Percentiles rank a stretch among this genome's conserved stretches.
phyloP scores from a whole-genome alignment of 352 stramenopile genomes.

The Globisporangium polare region DNA sequence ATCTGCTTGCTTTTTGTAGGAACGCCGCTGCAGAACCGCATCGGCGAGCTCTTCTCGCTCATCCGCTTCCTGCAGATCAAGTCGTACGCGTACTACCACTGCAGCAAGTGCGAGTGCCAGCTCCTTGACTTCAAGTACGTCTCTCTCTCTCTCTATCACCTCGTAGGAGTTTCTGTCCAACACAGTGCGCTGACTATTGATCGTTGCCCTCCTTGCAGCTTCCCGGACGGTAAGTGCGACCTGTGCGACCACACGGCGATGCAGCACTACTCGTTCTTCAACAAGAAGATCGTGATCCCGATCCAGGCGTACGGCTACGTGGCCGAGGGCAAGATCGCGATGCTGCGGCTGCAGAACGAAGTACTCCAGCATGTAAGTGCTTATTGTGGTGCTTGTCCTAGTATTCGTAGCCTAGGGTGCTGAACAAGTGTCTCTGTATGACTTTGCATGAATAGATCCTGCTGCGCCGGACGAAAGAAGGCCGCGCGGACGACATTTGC shows the following conservation, averaged over 20 bases:
- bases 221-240: slow-evolving; percentile 82
- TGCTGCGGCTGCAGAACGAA: slow-evolving; percentile 96
- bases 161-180: neutral
- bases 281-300: slow-evolving; percentile 97
- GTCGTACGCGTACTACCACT: slow-evolving; percentile 98
- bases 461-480: slow-evolving; percentile 97
- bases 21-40: slow-evolving; percentile 94
- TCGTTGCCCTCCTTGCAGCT: slow-evolving; percentile 32
- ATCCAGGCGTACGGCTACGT: slow-evolving; percentile 96
- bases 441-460: slow-evolving; percentile 72
- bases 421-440: neutral
- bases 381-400: slow-evolving; percentile 17
- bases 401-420: neutral
- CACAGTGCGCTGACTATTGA: slow-evolving; percentile 22
- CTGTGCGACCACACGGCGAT: slow-evolving; percentile 93
- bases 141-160: neutral
- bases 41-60: slow-evolving; percentile 95
- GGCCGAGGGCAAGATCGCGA: slow-evolving; percentile 90
- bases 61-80: slow-evolving; percentile 97
- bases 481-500: slow-evolving; percentile 94
- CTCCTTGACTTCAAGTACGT: slow-evolving; percentile 94
- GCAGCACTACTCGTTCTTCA: slow-evolving; percentile 98
- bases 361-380: slow-evolving; percentile 80
- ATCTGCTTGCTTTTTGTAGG: too few relatives aligned
- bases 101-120: slow-evolving; percentile 93